Percentiles rank a stretch among this genome's conserved stretches.
These are phyloP conservation scores for Orobanche coerulescens DNA, from an alignment of 257 asterid genomes.

Conservation along the genomic window DNA sequence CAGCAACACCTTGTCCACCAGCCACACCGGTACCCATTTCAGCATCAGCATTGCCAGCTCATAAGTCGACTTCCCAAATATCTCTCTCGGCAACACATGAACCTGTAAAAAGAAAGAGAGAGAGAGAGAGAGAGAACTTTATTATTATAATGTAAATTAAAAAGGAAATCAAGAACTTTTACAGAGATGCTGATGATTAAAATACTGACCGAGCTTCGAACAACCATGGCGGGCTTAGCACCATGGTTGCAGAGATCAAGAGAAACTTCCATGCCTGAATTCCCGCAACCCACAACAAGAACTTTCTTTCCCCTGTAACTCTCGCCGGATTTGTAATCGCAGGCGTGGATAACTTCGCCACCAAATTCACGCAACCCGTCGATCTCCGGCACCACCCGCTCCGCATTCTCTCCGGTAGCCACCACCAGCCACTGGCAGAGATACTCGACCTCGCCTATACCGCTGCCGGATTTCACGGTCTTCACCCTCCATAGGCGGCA, in stretches of 20 bases:
- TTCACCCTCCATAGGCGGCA: slow-evolving; percentile 62
- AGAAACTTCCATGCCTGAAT: slow-evolving; percentile 95
- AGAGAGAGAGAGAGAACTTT: neutral
- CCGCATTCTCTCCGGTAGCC: slow-evolving; percentile 88
- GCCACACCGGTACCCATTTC: slow-evolving; percentile 78
- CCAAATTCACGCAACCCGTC: slow-evolving; percentile 55
- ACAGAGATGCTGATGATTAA: too few species aligned
- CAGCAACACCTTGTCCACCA: slow-evolving; percentile 63
- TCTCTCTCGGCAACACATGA: slow-evolving; percentile 77
- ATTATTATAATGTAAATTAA: too few species aligned
- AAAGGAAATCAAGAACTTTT: neutral
- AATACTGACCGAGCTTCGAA: slow-evolving; percentile 65
- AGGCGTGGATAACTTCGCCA: slow-evolving; percentile 70
- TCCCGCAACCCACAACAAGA: slow-evolving; percentile 80
- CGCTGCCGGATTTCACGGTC: slow-evolving; percentile 24
- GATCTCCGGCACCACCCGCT: slow-evolving; percentile 57
- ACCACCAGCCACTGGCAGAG: slow-evolving; percentile 83
- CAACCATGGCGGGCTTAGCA: slow-evolving; percentile 76
- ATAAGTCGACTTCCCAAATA: slow-evolving; percentile 65
- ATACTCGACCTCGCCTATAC: slow-evolving; percentile 53
- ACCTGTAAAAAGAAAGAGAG: slow-evolving; percentile 35
- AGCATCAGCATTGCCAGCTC: slow-evolving; percentile 59
- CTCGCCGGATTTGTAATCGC: slow-evolving; percentile 75
- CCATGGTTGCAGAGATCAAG: slow-evolving; percentile 85
- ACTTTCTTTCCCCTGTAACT: slow-evolving; percentile 60